These are phyloP conservation scores for Fusarium temperatum DNA, from an alignment of 2,329 filamentous ascomycete genomes.

Conservation along the genomic window DNA sequence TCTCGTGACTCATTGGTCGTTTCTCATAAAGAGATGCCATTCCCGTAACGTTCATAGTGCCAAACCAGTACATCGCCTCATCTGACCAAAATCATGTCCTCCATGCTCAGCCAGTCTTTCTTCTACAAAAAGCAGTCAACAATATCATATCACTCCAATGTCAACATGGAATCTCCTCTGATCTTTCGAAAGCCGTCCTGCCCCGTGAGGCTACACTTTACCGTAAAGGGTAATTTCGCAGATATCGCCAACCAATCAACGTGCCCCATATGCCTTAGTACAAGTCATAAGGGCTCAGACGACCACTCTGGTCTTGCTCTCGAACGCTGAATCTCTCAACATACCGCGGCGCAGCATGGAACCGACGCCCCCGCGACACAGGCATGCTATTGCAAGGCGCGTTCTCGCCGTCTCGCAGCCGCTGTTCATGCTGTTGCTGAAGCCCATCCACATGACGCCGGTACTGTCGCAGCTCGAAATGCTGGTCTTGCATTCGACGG, in stretches of 20 bases:
- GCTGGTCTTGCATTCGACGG: not conserved
- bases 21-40: not conserved
- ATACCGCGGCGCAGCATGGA: not conserved
- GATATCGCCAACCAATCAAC: not conserved
- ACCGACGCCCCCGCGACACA: not conserved
- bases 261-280: too few relatives aligned
- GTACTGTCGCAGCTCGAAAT: not conserved
- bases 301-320: not conserved
- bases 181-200: not conserved
- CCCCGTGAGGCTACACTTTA: not conserved
- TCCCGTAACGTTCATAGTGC: not conserved
- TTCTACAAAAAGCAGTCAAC: rapidly evolving
- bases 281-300: not conserved
- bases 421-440: not conserved
- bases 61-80: not conserved
- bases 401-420: not conserved
- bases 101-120: not conserved
- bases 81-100: rapidly evolving
- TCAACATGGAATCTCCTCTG: rapidly evolving
- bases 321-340: not conserved
- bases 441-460: not conserved
- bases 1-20: not conserved
- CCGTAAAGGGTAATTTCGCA: not conserved
- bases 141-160: not conserved
- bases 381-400: not conserved